phyloP scores from a whole-genome alignment of 1,139 yeast species.

The Taphrina betulina region DNA sequence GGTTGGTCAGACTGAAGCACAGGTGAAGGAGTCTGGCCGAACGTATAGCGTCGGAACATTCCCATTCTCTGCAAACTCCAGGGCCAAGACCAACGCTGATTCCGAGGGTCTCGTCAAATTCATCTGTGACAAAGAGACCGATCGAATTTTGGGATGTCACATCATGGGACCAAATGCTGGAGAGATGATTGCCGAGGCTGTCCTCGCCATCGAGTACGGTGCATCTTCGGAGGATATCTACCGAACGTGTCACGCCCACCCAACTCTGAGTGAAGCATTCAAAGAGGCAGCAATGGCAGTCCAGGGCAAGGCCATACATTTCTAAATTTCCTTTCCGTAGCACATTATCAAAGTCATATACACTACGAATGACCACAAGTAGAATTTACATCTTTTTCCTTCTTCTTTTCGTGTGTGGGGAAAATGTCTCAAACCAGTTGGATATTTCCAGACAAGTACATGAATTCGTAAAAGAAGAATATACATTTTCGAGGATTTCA shows the following conservation, averaged over 20 bases:
- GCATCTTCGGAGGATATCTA: constrained; percentile 98
- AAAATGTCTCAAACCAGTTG: too few species aligned
- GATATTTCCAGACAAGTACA: too few species aligned
- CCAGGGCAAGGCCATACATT: constrained; percentile 84
- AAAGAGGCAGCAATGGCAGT: constrained; percentile 97
- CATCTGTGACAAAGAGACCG: constrained; percentile 94
- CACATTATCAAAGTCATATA: too few species aligned
- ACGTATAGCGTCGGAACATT: constrained; percentile 92
- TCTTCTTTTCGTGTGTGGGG: too few species aligned
- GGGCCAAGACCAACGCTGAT: constrained; percentile 97
- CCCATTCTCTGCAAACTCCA: constrained; percentile 98
- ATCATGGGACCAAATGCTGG: constrained; percentile 98
- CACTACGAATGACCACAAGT: too few species aligned
- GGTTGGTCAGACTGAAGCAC: constrained; percentile 97
- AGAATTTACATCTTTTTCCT: too few species aligned
- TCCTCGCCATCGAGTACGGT: constrained; percentile 96
- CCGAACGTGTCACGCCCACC: constrained; percentile 98
- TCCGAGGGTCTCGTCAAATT: constrained; percentile 97
- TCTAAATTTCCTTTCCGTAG: constrained; percentile 46
- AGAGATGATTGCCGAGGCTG: constrained; percentile 99
- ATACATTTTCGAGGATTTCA: too few species aligned
- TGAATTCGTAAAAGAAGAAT: too few species aligned
- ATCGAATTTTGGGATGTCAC: constrained; percentile 93
- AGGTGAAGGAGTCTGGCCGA: constrained; percentile 89
- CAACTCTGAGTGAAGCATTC: constrained; percentile 95